Evolutionary conservation across 306 rosid species (phyloP).

Genomic region (Boehmeria nivea): DNA sequence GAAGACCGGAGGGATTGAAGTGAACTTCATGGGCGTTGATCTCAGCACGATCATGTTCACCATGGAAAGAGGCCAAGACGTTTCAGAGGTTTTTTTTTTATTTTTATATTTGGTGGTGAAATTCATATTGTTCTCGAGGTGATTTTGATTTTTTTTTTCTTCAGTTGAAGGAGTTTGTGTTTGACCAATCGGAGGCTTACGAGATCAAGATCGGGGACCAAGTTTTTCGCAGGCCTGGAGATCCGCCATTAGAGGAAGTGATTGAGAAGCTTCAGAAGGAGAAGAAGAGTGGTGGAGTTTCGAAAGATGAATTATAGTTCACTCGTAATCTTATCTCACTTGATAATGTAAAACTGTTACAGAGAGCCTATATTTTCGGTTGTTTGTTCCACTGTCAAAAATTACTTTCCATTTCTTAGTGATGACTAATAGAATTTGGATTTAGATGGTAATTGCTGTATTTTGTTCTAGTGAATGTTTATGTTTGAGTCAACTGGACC

Average conservation of each 20-base stretch:
- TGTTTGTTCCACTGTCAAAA: not conserved
- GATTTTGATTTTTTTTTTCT: not conserved
- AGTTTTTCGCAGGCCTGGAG: conserved; percentile 71
- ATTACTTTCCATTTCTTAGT: no score
- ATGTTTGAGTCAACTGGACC: no score
- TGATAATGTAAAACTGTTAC: not conserved
- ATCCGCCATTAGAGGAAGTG: conserved; percentile 74
- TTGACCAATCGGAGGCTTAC: conserved; percentile 69
- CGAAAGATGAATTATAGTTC: conserved; percentile 58
- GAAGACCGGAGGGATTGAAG: conserved; percentile 72
- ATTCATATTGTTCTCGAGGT: no score
- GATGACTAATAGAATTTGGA: no score
- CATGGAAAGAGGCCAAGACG: conserved; percentile 62
- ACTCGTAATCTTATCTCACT: not conserved
- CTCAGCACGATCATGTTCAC: conserved; percentile 83
- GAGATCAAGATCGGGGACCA: conserved; percentile 83
- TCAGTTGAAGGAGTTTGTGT: conserved; percentile 83
- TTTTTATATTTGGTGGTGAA: not conserved
- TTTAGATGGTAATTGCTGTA: no score
- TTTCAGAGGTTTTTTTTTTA: conserved; percentile 49
- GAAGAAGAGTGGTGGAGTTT: conserved; percentile 23
- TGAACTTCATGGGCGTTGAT: conserved; percentile 73
- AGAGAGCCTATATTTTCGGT: not conserved
- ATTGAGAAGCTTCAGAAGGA: conserved; percentile 41
- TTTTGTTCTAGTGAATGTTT: no score